phyloP scores from a whole-genome alignment of 2,329 filamentous ascomycete genomes.

The Paracoccidioides lutzii region DNA sequence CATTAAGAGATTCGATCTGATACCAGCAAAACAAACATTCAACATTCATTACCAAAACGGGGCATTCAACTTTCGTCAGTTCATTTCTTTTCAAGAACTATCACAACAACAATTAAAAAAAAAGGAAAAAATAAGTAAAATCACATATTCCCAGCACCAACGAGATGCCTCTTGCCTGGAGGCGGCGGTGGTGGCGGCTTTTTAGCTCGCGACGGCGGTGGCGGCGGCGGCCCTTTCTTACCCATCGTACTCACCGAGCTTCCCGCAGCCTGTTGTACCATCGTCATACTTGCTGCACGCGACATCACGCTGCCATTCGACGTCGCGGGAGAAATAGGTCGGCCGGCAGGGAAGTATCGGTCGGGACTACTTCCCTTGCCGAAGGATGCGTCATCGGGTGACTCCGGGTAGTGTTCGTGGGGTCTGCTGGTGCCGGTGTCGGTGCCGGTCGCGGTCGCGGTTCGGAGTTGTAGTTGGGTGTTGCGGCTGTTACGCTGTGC shows the following conservation, averaged over 20 bases:
- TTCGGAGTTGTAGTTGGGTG: constrained; percentile 36
- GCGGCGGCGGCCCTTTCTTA: constrained; percentile 50
- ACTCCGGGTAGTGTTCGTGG: constrained; percentile 35
- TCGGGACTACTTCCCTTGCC: constrained; percentile 38
- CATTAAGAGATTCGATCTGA: too few relatives aligned
- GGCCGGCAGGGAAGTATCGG: constrained; percentile 23
- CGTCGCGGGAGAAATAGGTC: constrained; percentile 41
- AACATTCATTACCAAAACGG: too few relatives aligned
- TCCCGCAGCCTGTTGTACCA: constrained; percentile 18
- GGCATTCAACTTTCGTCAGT: too few relatives aligned
- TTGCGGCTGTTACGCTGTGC: constrained; percentile 37
- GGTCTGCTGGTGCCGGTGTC: constrained; percentile 14
- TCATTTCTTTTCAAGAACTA: too few relatives aligned
- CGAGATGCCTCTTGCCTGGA: constrained; percentile 45
- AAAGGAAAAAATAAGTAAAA: neutral
- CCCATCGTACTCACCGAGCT: constrained; percentile 21
- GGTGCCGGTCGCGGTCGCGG: constrained; percentile 9
- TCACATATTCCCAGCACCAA: constrained; percentile 18
- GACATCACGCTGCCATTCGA: constrained; percentile 40
- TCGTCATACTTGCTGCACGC: constrained; percentile 39
- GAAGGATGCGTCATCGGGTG: constrained; percentile 38
- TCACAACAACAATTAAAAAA: neutral
- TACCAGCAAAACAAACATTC: too few relatives aligned
- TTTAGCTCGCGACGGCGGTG: constrained; percentile 49
- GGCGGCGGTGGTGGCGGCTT: constrained; percentile 53